Conservation (phyloP, 202 grass and related monocot species). For the Cymbopogon flexuosus region DNA sequence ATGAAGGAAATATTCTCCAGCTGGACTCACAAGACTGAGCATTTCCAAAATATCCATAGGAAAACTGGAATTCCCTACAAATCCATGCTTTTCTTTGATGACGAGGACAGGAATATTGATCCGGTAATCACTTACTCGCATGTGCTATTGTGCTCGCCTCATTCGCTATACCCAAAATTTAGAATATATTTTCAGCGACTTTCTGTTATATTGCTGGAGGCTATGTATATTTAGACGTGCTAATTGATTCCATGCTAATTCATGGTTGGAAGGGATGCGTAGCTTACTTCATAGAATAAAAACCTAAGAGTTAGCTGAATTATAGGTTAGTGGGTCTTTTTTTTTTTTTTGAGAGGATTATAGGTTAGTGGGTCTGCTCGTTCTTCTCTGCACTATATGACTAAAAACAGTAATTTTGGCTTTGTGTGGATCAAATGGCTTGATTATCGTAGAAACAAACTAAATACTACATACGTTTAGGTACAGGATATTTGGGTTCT, state of each 20-base stretch:
- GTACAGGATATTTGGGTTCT: not conserved
- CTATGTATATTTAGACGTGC: not conserved
- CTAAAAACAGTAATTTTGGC: not conserved
- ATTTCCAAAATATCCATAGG: conserved; percentile 86
- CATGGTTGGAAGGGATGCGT: not conserved
- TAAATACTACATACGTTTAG: not conserved
- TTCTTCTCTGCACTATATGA: not conserved
- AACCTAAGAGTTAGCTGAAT: not conserved
- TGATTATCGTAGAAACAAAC: not conserved
- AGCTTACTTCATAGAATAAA: not conserved
- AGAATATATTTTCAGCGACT: not conserved
- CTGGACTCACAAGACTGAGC: conserved; percentile 92
- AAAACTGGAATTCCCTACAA: conserved; percentile 74
- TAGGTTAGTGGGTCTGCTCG: not conserved
- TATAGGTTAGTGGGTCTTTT: not conserved
- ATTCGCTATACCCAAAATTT: not conserved
- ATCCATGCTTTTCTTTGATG: conserved; percentile 98
- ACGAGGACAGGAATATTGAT: conserved; percentile 77
- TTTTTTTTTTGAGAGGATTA: not conserved
- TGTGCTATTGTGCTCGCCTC: not conserved
- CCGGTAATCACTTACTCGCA: conserved; percentile 44
- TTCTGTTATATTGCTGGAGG: not conserved
- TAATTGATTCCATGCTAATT: not conserved
- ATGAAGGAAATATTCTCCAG: conserved; percentile 95
- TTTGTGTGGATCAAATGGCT: not conserved